phyloP scores from a whole-genome alignment of 352 stramenopile genomes.

The Phytopythium boreale region DNA sequence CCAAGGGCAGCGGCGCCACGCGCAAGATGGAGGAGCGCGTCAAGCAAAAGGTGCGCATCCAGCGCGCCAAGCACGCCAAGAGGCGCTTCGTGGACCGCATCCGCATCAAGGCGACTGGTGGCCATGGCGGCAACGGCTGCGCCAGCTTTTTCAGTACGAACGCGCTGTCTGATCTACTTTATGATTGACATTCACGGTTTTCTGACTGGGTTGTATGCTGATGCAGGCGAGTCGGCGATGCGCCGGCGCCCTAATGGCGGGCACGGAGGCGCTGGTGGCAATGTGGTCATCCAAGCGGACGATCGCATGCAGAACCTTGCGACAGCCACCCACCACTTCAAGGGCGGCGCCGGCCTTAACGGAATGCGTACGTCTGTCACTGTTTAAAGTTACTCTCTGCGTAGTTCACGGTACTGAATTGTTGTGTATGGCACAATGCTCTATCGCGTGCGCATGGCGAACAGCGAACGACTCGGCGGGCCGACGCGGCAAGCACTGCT shows the following conservation, averaged over 20 bases:
- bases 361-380: constrained; percentile 68
- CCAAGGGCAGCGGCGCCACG: constrained; percentile 17
- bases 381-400: constrained; percentile 3
- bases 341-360: constrained; percentile 70
- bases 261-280: constrained; percentile 78
- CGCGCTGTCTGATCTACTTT: neutral
- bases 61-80: constrained; percentile 84
- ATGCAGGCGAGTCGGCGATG: constrained; percentile 50
- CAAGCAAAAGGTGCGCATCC: constrained; percentile 85
- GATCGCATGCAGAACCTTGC: constrained; percentile 79
- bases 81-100: constrained; percentile 90
- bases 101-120: constrained; percentile 84
- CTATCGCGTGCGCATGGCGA: neutral
- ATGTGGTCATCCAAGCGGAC: constrained; percentile 75
- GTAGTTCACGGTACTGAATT: neutral
- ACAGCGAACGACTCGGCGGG: constrained; percentile 78
- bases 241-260: constrained; percentile 81
- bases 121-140: constrained; percentile 87
- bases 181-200: neutral
- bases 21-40: constrained; percentile 76
- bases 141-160: constrained; percentile 77
- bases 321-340: constrained; percentile 85
- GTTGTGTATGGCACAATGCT: neutral
- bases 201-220: neutral
- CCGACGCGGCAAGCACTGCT: constrained; percentile 71